Evolutionary conservation across 2,329 filamentous ascomycete species (phyloP).

Genomic region (Ceratocystis papillata): DNA sequence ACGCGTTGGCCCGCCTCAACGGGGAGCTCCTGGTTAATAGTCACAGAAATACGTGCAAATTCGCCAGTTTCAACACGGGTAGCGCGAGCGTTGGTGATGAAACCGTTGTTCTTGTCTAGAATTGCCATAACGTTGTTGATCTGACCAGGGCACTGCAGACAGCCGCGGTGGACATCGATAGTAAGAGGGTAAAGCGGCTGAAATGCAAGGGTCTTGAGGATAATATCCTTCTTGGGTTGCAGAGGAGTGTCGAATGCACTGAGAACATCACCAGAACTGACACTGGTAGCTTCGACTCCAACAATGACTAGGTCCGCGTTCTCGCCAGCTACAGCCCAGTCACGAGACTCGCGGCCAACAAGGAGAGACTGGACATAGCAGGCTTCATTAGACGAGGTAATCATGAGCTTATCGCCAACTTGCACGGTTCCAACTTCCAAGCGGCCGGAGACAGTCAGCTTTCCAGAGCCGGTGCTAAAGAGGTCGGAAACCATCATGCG

Average conservation of each 20-base stretch:
- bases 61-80: constrained; percentile 69
- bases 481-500: constrained; percentile 82
- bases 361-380: constrained; percentile 74
- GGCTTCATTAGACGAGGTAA: constrained; percentile 68
- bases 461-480: constrained; percentile 67
- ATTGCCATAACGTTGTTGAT: constrained; percentile 61
- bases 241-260: constrained; percentile 61
- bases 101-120: constrained; percentile 68
- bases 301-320: constrained; percentile 74
- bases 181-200: constrained; percentile 81
- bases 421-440: constrained; percentile 78
- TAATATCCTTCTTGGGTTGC: constrained; percentile 60
- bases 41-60: constrained; percentile 66
- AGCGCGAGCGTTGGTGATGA: constrained; percentile 70
- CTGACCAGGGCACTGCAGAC: constrained; percentile 65
- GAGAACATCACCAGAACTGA: constrained; percentile 77
- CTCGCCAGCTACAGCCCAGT: constrained; percentile 90
- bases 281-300: constrained; percentile 73
- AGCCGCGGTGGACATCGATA: constrained; percentile 78
- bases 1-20: constrained; percentile 71
- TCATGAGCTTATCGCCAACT: constrained; percentile 65
- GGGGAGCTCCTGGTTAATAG: constrained; percentile 62
- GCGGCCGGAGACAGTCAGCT: constrained; percentile 74
- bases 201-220: constrained; percentile 76
- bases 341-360: constrained; percentile 58